A percentile compares a stretch with the other conserved stretches of the same genome.
These are phyloP conservation scores for Aspergillus chevalieri DNA, from an alignment of 2,329 filamentous ascomycete genomes.

Conservation along the genomic window DNA sequence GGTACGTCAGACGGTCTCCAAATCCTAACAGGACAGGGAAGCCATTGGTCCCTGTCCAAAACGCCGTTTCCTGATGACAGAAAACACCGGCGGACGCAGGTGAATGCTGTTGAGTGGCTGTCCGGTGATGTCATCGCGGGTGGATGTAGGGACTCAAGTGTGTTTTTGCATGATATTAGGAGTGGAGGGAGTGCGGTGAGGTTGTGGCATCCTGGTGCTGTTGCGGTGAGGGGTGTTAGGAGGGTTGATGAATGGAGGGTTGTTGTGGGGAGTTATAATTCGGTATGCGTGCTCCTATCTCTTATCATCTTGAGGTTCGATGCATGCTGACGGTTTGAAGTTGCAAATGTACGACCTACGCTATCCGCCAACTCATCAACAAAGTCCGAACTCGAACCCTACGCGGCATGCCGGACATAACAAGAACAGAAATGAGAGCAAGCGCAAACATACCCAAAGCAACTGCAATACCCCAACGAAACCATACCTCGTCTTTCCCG, in stretches of 20 bases:
- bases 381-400: conserved; percentile 13
- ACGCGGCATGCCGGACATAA: not conserved
- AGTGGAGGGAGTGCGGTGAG: conserved; percentile 25
- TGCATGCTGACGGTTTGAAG: conserved; percentile 12
- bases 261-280: conserved; percentile 27
- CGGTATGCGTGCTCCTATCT: conserved; percentile 16
- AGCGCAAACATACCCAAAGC: not conserved
- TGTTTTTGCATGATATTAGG: conserved; percentile 33
- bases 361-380: conserved; percentile 23
- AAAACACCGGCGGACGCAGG: conserved; percentile 14
- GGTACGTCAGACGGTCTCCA: conserved; percentile 33
- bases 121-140: conserved; percentile 29
- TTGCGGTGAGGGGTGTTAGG: conserved; percentile 24
- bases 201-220: conserved; percentile 29
- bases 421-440: not conserved
- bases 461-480: conserved; percentile 22
- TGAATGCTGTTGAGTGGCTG: conserved; percentile 36
- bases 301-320: not conserved
- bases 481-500: conserved; percentile 32
- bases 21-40: conserved; percentile 23
- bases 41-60: conserved; percentile 25
- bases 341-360: conserved; percentile 39
- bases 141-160: conserved; percentile 27
- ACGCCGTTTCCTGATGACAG: conserved; percentile 18
- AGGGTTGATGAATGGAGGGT: conserved; percentile 31